phyloP scores from a whole-genome alignment of 2,329 filamentous ascomycete genomes.

The Teratosphaeria destructans region DNA sequence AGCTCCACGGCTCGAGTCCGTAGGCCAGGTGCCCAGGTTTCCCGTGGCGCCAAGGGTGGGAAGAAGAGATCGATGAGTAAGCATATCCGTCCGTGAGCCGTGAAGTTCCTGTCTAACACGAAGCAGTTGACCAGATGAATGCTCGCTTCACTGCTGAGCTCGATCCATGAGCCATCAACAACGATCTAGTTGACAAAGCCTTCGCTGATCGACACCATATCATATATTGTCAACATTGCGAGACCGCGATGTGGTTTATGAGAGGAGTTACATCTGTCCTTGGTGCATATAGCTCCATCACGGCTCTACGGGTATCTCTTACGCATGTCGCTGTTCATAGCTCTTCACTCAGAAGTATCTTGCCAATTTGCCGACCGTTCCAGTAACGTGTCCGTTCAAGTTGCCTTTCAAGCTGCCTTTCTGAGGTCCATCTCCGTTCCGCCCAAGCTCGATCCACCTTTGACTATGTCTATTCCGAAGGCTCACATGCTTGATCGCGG shows the following conservation, averaged over 20 bases:
- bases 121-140: constrained; percentile 11
- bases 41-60: constrained; percentile 2
- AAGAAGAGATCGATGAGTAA: constrained; percentile 14
- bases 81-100: background rate
- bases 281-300: background rate
- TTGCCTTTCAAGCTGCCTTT: background rate
- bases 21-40: constrained; percentile 6
- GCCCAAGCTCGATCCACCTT: background rate
- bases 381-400: background rate
- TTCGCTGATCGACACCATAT: background rate
- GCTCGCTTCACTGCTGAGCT: constrained; percentile 19
- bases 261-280: background rate
- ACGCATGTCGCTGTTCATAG: background rate
- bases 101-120: background rate
- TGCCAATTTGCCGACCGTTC: background rate
- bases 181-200: background rate
- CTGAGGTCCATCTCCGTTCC: background rate
- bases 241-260: background rate
- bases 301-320: background rate
- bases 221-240: background rate
- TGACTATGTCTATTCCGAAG: background rate
- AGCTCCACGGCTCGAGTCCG: constrained; percentile 5
- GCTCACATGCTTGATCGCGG: background rate
- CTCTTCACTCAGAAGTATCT: background rate
- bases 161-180: background rate